These are phyloP conservation scores for Ceraceosorus guamensis DNA, from an alignment of 1,284 basidiomycete species.

Conservation along the genomic window DNA sequence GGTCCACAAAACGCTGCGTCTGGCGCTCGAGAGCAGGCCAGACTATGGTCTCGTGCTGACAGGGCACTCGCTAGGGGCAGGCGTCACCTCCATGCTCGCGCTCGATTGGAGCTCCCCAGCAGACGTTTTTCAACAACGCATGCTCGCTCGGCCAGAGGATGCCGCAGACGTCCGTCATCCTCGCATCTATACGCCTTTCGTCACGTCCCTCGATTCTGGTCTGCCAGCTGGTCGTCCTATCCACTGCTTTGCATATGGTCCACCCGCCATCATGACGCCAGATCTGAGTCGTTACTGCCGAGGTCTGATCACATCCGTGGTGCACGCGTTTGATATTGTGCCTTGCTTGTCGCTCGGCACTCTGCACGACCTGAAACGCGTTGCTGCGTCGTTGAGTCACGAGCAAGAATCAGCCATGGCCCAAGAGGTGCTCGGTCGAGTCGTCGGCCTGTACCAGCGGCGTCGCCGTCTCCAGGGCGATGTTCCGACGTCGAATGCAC, in stretches of 20 bases:
- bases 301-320: constrained; percentile 52
- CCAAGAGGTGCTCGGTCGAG: constrained; percentile 53
- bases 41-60: constrained; percentile 53
- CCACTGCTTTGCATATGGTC: constrained; percentile 51
- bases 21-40: constrained; percentile 50
- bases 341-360: constrained; percentile 52
- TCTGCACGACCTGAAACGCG: constrained; percentile 53
- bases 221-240: constrained; percentile 53
- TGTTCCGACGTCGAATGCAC: constrained; percentile 25
- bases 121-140: constrained; percentile 27
- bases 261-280: constrained; percentile 39
- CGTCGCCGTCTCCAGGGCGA: constrained; percentile 34
- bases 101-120: constrained; percentile 47
- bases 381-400: constrained; percentile 41
- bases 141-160: not conserved
- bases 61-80: constrained; percentile 54
- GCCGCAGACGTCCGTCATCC: constrained; percentile 43
- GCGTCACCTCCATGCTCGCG: constrained; percentile 51
- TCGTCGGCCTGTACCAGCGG: constrained; percentile 43
- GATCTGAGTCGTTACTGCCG: constrained; percentile 51
- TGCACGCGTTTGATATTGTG: constrained; percentile 51
- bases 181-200: constrained; percentile 51
- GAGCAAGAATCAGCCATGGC: constrained; percentile 44
- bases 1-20: constrained; percentile 51
- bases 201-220: constrained; percentile 49